phyloP scores from a whole-genome alignment of 129 eudicot genomes.

The Tagetes patula region DNA sequence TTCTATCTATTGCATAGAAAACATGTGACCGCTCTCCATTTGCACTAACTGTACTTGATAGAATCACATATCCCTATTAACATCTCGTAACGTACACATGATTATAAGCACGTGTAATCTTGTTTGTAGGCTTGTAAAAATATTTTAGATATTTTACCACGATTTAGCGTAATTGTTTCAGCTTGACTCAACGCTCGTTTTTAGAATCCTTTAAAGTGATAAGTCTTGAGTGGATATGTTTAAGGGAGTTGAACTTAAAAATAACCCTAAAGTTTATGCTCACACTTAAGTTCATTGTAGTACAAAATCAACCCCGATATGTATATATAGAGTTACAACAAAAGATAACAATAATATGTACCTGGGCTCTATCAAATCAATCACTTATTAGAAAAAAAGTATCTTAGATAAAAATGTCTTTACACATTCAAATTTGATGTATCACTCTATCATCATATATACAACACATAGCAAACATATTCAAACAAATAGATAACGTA shows the following conservation, averaged over 20 bases:
- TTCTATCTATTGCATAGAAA: too few species aligned
- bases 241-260: background rate
- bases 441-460: background rate
- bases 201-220: background rate
- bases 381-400: background rate
- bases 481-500: background rate
- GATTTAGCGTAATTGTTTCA: background rate
- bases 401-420: constrained; percentile 15
- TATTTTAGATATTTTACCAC: background rate
- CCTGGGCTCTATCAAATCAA: background rate
- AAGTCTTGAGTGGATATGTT: background rate
- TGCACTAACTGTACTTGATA: too few species aligned
- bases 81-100: too few species aligned
- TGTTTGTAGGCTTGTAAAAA: background rate
- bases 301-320: background rate
- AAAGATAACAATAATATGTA: background rate
- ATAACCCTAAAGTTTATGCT: background rate
- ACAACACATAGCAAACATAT: constrained; percentile 6
- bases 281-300: background rate
- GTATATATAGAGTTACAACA: background rate
- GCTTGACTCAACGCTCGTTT: background rate
- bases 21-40: too few species aligned
- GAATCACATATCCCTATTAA: too few species aligned
- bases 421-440: background rate
- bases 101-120: background rate